Percentiles rank a stretch among this genome's conserved stretches.
These are phyloP conservation scores for Infundibulicybe gibba DNA, from an alignment of 768 basidiomycete genomes.

Conservation along the genomic window DNA sequence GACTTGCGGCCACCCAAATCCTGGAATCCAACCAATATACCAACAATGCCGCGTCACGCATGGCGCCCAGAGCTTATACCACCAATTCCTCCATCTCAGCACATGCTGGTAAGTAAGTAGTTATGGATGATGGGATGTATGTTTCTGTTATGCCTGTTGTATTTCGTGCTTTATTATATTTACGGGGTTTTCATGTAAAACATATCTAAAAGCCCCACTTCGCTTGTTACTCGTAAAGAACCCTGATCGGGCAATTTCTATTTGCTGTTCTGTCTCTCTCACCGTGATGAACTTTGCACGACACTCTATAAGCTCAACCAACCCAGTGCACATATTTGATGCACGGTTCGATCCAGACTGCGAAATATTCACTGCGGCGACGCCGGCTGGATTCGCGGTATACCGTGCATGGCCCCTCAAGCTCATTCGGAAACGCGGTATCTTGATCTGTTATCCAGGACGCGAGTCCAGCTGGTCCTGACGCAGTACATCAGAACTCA, in stretches of 20 bases:
- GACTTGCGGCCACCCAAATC: slow-evolving; percentile 74
- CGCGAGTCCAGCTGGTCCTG: background rate
- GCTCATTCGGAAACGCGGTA: slow-evolving; percentile 81
- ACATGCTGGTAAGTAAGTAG: background rate
- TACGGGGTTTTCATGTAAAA: background rate
- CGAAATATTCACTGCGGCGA: slow-evolving; percentile 76
- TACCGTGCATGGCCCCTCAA: slow-evolving; percentile 75
- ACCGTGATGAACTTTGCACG: slow-evolving; percentile 80
- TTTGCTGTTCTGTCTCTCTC: background rate
- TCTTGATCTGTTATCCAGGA: slow-evolving; percentile 13
- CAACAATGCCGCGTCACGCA: slow-evolving; percentile 18
- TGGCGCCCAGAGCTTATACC: slow-evolving; percentile 5
- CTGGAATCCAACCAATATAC: slow-evolving; percentile 60
- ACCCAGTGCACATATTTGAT: slow-evolving; percentile 72
- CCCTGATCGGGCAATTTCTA: too few species aligned
- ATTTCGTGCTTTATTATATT: background rate
- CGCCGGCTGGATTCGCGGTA: slow-evolving; percentile 79
- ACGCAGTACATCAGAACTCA: slow-evolving; percentile 49
- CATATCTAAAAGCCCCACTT: background rate
- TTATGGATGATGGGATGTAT: too few species aligned
- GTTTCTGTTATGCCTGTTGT: background rate
- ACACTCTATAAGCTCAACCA: slow-evolving; percentile 76
- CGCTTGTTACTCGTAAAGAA: too few species aligned
- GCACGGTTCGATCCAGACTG: slow-evolving; percentile 79
- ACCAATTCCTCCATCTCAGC: slow-evolving; percentile 3